Evolutionary conservation across 1,139 yeast species (phyloP), one percentile per base, ranked within the genome.

Genomic region (Blastobotrys elegans): DNA sequence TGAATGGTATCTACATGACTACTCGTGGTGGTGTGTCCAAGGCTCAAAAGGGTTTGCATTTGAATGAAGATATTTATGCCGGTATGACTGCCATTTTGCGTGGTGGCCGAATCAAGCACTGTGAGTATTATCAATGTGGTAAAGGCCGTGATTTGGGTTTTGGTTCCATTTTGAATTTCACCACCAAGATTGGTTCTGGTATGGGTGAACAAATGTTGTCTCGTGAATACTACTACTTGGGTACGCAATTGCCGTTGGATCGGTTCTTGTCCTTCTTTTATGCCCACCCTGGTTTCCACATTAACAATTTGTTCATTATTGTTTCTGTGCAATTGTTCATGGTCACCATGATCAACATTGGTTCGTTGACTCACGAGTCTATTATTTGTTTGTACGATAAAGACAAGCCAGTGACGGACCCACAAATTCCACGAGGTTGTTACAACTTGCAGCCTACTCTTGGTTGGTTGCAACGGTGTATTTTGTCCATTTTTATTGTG

Each of bases 151-250:
- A 92, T 83, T 81, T 92, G 75, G 98, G 98, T 74, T 92, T 92
- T 71, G 97, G 97, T 55, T 90, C 98, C 36, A 89, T 92, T 78
- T 80, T 92, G 76, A 92, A 92, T 73, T 92, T 92, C 82, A 92
- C 97, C 32, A 92, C 98, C 53, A 92, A 92, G 78, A 92, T 92
- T 82, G 98, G 98, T 77, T 96, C 97, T 64, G 98, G 98, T 85
- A 92, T 92, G 98, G 98, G 98, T 73, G 98, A 92, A 73, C 98
- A 92, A 73, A 90, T 92, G 94, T 76, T 92, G 66, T 89, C 97
- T 50, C 86, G 98, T 75, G 98, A 92, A 72, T 92, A 92, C 74
- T 92, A 90, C 73, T 92, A 92, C 71, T 76, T 92, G 68, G 96
- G 97, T 61, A 92, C 98, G 53, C 98, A 92, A 71, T 79, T 92